Base-by-base conservation (phyloP, 768 basidiomycete species). In the Pisolithus tinctorius region DNA sequence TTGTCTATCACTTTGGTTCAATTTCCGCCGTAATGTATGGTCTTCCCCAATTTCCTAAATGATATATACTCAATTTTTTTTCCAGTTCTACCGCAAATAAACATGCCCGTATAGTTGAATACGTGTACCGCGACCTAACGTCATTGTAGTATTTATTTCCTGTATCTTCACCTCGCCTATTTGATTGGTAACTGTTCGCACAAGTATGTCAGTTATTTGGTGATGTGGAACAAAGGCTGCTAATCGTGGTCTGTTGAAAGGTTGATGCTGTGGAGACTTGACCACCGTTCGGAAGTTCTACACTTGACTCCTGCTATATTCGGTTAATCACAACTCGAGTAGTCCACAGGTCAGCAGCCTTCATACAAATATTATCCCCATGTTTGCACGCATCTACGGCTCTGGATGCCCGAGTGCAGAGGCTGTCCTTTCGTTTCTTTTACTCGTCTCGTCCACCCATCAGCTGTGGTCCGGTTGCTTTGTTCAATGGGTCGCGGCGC, bases 1-100 rank as follows among this genome's bases (percentile, higher is more conserved):
- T 7, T 96, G 96, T 60, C 68, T 99, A 30, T 96, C 94, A 34
- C 74, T 96, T 16, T 94, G 93, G 86, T 95, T 97, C 72, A 93
- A 91, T 70, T 96, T 95, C 79, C 83, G 91, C 40, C 84, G 91
- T 49, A 93, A 91, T 68, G 91, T 93, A 66, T 72, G 90, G 74
- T 52, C 30, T 27, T 29, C 27, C 44, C 54, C 51, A 42, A 49
- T 54, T 53, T 44, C 17, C 17, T 31, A 41, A 41, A 45, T 55
- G 54, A 47, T 49, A 51, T 46, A 6, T 50, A 51, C 56, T 58
- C 31, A 64, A 55, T 53, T 38, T 37, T 38, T 37, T 55, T 51
- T 25, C 58, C 54, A 88, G 88, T 90, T 89, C 69, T 90, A 90
- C 68, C 83, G 88, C 64, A 90, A 90, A 70, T 90, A 74, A 69